Conservation (phyloP, 495 filamentous ascomycete genomes). For the Aspergillus sclerotiicarbonarius region DNA sequence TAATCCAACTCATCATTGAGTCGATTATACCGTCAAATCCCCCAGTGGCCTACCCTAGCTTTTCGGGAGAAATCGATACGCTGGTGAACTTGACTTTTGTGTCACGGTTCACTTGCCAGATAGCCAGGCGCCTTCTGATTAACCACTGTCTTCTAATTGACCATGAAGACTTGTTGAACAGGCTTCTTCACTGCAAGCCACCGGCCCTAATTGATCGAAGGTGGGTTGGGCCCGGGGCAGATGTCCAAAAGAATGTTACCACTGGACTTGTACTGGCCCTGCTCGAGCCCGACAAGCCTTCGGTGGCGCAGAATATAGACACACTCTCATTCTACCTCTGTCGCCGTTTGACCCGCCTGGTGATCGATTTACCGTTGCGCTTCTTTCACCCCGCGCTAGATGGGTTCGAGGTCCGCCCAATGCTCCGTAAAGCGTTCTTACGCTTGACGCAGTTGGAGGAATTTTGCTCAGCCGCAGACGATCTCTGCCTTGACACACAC, state of each 20-base stretch:
- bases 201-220: conserved; percentile 1
- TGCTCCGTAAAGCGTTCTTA: conserved; percentile 27
- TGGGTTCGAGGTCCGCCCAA: conserved; percentile 17
- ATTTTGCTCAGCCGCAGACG: conserved; percentile 21
- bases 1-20: conserved; percentile 24
- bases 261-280: conserved; percentile 19
- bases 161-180: conserved; percentile 3
- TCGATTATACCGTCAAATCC: conserved; percentile 15
- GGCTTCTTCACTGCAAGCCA: background rate
- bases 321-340: conserved; percentile 4
- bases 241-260: conserved; percentile 8
- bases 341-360: conserved; percentile 6
- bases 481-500: conserved; percentile 19
- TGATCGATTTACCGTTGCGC: conserved; percentile 20
- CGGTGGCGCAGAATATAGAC: conserved; percentile 3
- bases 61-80: conserved; percentile 17
- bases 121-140: conserved; percentile 23
- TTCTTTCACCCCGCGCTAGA: conserved; percentile 19
- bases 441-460: conserved; percentile 29
- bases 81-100: conserved; percentile 24
- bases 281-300: conserved; percentile 8
- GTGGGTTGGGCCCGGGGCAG: background rate
- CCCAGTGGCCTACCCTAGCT: conserved; percentile 14
- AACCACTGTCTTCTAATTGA: conserved; percentile 28
- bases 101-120: conserved; percentile 18